Evolutionary conservation across 2,329 filamentous ascomycete genomes (phyloP), one percentile per base, ranked within the genome.

Genomic region (Teratosphaeria zuluensis): DNA sequence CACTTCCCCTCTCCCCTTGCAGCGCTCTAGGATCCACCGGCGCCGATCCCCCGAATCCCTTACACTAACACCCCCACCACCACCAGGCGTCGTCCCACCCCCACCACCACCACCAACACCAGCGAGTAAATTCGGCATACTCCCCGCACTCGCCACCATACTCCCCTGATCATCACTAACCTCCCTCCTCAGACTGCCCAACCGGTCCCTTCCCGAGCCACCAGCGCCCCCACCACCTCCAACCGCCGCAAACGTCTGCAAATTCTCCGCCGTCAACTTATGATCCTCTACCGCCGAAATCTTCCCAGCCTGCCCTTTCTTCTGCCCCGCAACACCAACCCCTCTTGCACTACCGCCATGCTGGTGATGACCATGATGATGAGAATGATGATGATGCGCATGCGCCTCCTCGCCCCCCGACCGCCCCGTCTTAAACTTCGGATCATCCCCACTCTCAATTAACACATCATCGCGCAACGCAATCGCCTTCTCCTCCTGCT

Each of bases 401-500:
- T 51, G 57, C 51, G 55, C 46, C n/a, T 66, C 63, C 21, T 64
- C 64, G 51, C 59, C 60, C 11, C 64, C 19, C 2, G 61, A 62
- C 11, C 64, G 60, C 16, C 67, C 68, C 8, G 69, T 56, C 31
- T 63, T 62, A 4, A 61, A 62, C 42, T 68, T 69, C 0, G 74
- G 72, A 52, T 74, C 67, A 21, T 76, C 75, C 35, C 74, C 77
- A 21, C 76, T 72, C n/a, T 75, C 75, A 16, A 84, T 72, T 19
- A 84, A 68, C 64, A 82, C 82, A 59, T 82, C 78, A 64, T 84
- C 80, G 16, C 81, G 74, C 4, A 83, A 68, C 54, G 73, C 70
- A 30, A 77, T 78, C 2, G 81, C 81, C 67, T 80, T 80, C 63
- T 84, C 81, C 67, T 83, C 80, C 7, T 79, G 77, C 16, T 77